Conservation (phyloP, 1,139 yeast species). For the Zhuliangozyma blackwelliae region DNA sequence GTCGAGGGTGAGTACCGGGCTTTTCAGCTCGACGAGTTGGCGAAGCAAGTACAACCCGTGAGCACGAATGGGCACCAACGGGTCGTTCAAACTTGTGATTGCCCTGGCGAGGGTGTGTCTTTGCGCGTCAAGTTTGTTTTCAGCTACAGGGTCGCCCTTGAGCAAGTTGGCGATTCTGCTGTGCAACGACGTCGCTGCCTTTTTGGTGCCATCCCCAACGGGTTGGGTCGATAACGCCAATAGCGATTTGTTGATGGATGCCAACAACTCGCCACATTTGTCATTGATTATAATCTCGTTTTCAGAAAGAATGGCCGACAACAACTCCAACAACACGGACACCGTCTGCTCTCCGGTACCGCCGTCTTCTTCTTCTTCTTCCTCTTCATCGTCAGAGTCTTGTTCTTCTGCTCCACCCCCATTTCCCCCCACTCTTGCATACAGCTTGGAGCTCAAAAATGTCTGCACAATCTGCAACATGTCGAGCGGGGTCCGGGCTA, state of each 20-base stretch:
- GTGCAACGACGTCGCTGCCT: slow-evolving; percentile 23
- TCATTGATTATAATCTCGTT: slow-evolving; percentile 27
- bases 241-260: slow-evolving; percentile 24
- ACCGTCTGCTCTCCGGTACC: slow-evolving; percentile 19
- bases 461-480: slow-evolving; percentile 53
- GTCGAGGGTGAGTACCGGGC: slow-evolving; percentile 48
- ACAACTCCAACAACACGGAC: slow-evolving; percentile 44
- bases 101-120: slow-evolving; percentile 46
- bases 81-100: slow-evolving; percentile 65
- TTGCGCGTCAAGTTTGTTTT: slow-evolving; percentile 15
- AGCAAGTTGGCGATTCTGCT: slow-evolving; percentile 27
- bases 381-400: slow-evolving; percentile 38
- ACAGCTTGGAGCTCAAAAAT: slow-evolving; percentile 24
- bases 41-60: slow-evolving; percentile 73
- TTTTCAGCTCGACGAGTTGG: slow-evolving; percentile 47
- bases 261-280: slow-evolving; percentile 18
- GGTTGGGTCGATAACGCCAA: slow-evolving; percentile 11
- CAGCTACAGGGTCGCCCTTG: slow-evolving; percentile 19
- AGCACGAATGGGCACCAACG: slow-evolving; percentile 78
- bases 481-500: slow-evolving; percentile 61
- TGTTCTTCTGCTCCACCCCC: slow-evolving; percentile 20
- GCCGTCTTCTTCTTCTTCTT: slow-evolving; percentile 38
- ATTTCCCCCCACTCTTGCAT: slow-evolving; percentile 1
- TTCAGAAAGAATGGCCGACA: slow-evolving; percentile 52
- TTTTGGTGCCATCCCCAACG: slow-evolving; percentile 5